Conservation (phyloP, 768 basidiomycete genomes). For the Tubosaeta sp. region DNA sequence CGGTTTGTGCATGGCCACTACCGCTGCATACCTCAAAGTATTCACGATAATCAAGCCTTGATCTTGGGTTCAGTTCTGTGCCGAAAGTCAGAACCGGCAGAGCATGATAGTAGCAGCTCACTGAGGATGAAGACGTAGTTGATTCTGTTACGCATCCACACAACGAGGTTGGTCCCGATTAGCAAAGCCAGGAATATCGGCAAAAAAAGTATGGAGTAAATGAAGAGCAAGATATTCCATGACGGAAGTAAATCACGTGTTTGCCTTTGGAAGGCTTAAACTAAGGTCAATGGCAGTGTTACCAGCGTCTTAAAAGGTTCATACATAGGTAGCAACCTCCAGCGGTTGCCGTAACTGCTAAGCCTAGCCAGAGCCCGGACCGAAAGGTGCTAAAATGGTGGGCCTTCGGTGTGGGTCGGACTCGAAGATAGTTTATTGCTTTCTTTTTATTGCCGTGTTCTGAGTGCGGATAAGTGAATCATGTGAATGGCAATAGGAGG, state of each 20-base stretch:
- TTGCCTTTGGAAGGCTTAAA: conserved; percentile 50
- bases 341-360: conserved; percentile 64
- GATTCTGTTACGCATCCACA: conserved; percentile 72
- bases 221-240: conserved; percentile 70
- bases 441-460: conserved; percentile 74
- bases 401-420: conserved; percentile 44
- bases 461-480: conserved; percentile 10
- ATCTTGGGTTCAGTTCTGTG: conserved; percentile 64
- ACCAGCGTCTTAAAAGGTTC: neutral
- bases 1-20: neutral
- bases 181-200: conserved; percentile 74
- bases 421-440: conserved; percentile 65
- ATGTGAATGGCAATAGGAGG: neutral
- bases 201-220: conserved; percentile 72
- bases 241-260: conserved; percentile 54
- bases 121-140: conserved; percentile 95
- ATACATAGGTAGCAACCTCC: conserved; percentile 60
- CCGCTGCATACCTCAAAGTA: conserved; percentile 55
- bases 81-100: conserved; percentile 4
- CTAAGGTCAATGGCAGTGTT: neutral
- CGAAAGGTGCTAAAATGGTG: conserved; percentile 73
- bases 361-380: conserved; percentile 67
- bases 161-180: conserved; percentile 78
- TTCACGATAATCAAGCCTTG: conserved; percentile 71
- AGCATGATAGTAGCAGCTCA: conserved; percentile 26